Base-by-base conservation (phyloP, 1,284 basidiomycete genomes). In the Marasmius oreades region DNA sequence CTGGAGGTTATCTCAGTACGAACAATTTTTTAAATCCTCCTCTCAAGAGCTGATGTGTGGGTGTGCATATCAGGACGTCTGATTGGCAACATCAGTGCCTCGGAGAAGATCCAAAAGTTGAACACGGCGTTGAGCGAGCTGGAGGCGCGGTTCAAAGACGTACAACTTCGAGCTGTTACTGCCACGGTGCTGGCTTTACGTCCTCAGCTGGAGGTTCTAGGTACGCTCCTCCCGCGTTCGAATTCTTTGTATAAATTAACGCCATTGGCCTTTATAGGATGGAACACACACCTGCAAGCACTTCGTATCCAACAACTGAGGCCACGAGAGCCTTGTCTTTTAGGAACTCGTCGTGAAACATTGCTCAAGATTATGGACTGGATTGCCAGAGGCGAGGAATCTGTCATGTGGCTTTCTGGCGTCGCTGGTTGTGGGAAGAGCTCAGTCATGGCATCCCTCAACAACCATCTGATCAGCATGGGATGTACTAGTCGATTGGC, bases 361-460 rank as follows among this genome's bases (percentile, higher is more conserved):
- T 18, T 56, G 5, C 20, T n/a, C n/a, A 52, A 20, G 31, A 56
- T 56, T 8, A 31, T n/a, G 7, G 33, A 57, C 22, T 57, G 55
- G 55, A 36, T 57, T 14, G 12, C 34, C 8, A 11, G 28, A 16
- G 23, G 51, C 23, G 28, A 53, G n/a, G 23, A 52, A 33, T 39
- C 51, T n/a, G 18, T 53, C n/a, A 14, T 57, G 4, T 57, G 55
- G 55, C 18, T 57, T 18, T 39, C 18, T 20, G 55, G 55, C 11
- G 34, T 53, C 10, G 51, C 55, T 10, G 55, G 55, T 11, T 47
- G 22, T 3, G 55, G 55, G 4, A 57, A 57, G 39, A 57, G 55
- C 51, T 47, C 55, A 1, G 14, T 57, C 8, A 57, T 57, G 55
- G 55, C 51, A 5, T 22, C 51, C 3, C 26, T 57, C 1, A 23